phyloP scores from a whole-genome alignment of 495 filamentous ascomycete species.

The Podospora bellae-mahoneyi region DNA sequence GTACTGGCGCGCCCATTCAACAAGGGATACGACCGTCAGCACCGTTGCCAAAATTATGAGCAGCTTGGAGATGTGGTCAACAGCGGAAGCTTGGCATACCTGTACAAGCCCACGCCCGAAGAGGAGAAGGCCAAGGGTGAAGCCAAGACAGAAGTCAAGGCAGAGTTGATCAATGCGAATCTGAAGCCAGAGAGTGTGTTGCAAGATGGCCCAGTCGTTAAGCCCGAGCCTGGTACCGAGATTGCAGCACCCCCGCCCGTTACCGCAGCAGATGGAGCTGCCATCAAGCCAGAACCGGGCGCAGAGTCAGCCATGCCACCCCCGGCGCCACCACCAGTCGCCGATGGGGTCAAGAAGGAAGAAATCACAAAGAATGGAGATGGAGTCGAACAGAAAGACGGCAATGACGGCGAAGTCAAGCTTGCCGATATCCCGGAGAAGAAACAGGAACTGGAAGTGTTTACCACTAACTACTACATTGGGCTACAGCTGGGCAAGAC shows the following conservation, averaged over 20 bases:
- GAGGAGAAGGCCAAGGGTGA: constrained; percentile 46
- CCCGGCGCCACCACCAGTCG: neutral
- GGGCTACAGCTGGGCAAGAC: constrained; percentile 39
- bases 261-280: neutral
- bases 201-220: constrained; percentile 17
- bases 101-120: constrained; percentile 51
- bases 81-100: constrained; percentile 65
- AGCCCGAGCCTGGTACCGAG: constrained; percentile 19
- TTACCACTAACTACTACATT: constrained; percentile 39
- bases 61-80: constrained; percentile 68
- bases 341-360: constrained; percentile 10
- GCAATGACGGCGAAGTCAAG: constrained; percentile 10
- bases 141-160: constrained; percentile 33
- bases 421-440: constrained; percentile 28
- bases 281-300: constrained; percentile 18
- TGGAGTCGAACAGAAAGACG: neutral
- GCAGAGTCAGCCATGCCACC: constrained; percentile 4
- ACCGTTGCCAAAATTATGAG: constrained; percentile 66
- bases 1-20: constrained; percentile 86
- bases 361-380: neutral
- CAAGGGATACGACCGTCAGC: constrained; percentile 81
- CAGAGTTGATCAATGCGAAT: constrained; percentile 33
- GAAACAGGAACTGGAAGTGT: constrained; percentile 23
- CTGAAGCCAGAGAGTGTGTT: constrained; percentile 33
- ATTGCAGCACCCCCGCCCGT: neutral